Conservation (phyloP, 495 filamentous ascomycete genomes). For the Daldinia concentrica region DNA sequence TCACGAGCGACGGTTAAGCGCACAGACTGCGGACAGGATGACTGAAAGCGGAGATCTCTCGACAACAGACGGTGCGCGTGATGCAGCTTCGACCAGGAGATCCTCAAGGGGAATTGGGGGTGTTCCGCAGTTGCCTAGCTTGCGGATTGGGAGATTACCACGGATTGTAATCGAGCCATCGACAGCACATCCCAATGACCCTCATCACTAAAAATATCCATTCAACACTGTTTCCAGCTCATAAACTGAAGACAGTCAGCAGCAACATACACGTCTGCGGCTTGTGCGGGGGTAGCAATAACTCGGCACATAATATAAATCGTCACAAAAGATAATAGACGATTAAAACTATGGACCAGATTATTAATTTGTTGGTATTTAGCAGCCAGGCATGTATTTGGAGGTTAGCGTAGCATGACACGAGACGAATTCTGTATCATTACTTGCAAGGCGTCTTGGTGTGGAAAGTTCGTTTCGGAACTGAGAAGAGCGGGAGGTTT, state of each 20-base stretch:
- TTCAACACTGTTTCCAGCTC: not conserved
- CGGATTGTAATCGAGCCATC: conserved; percentile 63
- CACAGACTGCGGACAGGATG: conserved; percentile 45
- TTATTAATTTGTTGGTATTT: conserved; percentile 4
- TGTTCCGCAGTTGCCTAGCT: conserved; percentile 54
- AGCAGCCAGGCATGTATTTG: conserved; percentile 2
- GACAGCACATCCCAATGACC: conserved; percentile 48
- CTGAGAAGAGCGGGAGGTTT: not conserved
- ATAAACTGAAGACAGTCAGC: not conserved
- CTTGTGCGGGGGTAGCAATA: not conserved
- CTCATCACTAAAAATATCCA: conserved; percentile 5
- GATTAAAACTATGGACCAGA: conserved; percentile 10
- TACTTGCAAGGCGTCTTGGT: conserved; percentile 34
- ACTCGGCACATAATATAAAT: not conserved
- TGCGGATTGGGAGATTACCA: conserved; percentile 56
- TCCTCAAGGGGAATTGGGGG: conserved; percentile 49
- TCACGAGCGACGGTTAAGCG: conserved; percentile 47
- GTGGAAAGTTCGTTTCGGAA: conserved; percentile 13
- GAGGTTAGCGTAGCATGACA: conserved; percentile 2
- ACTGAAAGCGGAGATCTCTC: conserved; percentile 41
- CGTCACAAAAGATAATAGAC: not conserved
- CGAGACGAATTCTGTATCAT: conserved; percentile 30
- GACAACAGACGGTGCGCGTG: conserved; percentile 12
- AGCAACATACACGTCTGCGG: not conserved
- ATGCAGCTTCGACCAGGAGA: conserved; percentile 24